phyloP scores from a whole-genome alignment of 2,329 filamentous ascomycete genomes.

The Thielaviopsis musarum region DNA sequence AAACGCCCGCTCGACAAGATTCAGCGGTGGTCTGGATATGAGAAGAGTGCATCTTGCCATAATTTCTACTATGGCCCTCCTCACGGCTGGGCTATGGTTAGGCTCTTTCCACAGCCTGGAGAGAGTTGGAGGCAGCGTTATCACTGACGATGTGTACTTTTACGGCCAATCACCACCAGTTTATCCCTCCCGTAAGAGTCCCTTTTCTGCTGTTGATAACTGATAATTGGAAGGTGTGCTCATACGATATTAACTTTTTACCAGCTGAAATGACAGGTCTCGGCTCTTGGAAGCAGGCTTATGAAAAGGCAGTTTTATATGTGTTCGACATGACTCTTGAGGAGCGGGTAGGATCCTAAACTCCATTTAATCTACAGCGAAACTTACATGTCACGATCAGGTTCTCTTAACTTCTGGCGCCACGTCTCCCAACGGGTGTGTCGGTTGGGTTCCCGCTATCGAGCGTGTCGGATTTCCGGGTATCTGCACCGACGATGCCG shows the following conservation, averaged over 20 bases:
- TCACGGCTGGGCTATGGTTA: too few species aligned
- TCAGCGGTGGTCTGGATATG: too few species aligned
- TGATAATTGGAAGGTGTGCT: neutral
- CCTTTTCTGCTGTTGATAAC: neutral
- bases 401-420: slow-evolving; percentile 61
- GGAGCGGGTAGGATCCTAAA: slow-evolving; percentile 41
- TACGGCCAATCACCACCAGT: slow-evolving; percentile 33
- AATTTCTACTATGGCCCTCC: too few species aligned
- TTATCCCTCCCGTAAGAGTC: slow-evolving; percentile 32
- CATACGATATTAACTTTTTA: neutral
- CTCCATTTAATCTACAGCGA: neutral
- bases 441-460: slow-evolving; percentile 26
- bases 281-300: slow-evolving; percentile 51
- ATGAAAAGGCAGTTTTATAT: slow-evolving; percentile 48
- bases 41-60: too few species aligned
- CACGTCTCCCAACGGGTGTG: slow-evolving; percentile 33
- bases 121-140: neutral
- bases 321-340: slow-evolving; percentile 56
- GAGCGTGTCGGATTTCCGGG: slow-evolving; percentile 25
- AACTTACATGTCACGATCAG: slow-evolving; percentile 15
- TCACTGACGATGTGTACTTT: slow-evolving; percentile 23
- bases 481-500: slow-evolving; percentile 29
- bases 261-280: slow-evolving; percentile 37
- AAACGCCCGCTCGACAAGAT: too few species aligned
- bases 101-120: too few species aligned